Percentiles rank a stretch among this genome's conserved stretches.
Conservation (phyloP, 352 stramenopile genomes). For the Phytophthora aleatoria region DNA sequence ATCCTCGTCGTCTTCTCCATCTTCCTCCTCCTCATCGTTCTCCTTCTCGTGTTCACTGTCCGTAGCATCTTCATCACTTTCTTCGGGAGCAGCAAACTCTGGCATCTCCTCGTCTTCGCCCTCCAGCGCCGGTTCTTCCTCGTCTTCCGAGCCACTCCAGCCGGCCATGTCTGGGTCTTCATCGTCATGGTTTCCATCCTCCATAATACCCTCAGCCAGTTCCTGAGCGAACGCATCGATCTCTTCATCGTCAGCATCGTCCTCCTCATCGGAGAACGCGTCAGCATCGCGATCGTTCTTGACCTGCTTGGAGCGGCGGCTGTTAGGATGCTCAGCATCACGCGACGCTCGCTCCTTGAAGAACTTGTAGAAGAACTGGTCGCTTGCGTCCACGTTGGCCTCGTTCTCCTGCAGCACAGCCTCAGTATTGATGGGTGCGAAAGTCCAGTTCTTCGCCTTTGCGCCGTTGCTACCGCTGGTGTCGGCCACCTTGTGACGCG, state of each 20-base stretch:
- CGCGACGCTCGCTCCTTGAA: constrained; percentile 85
- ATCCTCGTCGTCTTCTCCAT: constrained; percentile 42
- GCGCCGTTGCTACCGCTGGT: constrained; percentile 16
- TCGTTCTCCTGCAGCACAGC: constrained; percentile 68
- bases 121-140: constrained; percentile 51
- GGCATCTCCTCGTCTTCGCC: constrained; percentile 61
- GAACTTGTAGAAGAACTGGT: constrained; percentile 95
- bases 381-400: constrained; percentile 72
- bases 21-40: constrained; percentile 38
- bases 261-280: constrained; percentile 59
- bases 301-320: constrained; percentile 32
- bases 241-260: constrained; percentile 75
- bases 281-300: constrained; percentile 48
- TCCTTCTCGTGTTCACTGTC: constrained; percentile 40
- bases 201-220: constrained; percentile 90
- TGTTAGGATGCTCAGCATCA: constrained; percentile 37
- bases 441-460: constrained; percentile 69
- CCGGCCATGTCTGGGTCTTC: constrained; percentile 77
- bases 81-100: constrained; percentile 36
- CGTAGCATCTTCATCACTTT: constrained; percentile 41
- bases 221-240: constrained; percentile 89
- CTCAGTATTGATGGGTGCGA: constrained; percentile 70
- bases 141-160: constrained; percentile 62
- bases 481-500: constrained; percentile 56
- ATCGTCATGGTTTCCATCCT: constrained; percentile 76